phyloP scores from a whole-genome alignment of 1,139 yeast genomes.

The Candida albicans region DNA sequence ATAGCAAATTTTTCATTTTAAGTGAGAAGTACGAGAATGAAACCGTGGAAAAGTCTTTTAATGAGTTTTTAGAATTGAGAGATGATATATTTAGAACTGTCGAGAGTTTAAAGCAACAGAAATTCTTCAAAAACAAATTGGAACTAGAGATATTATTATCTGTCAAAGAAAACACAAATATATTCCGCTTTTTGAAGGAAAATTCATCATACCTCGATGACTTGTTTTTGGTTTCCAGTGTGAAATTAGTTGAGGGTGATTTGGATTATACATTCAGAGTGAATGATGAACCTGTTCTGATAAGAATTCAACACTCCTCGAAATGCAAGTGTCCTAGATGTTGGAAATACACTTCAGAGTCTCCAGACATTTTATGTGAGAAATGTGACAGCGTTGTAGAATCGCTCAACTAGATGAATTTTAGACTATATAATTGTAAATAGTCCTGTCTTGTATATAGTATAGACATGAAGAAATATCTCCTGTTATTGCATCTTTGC shows the following conservation, averaged over 20 bases:
- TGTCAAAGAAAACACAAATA: conserved; percentile 15
- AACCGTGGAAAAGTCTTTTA: conserved; percentile 41
- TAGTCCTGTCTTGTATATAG: conserved; percentile 3
- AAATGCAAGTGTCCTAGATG: conserved; percentile 83
- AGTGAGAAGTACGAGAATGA: conserved; percentile 26
- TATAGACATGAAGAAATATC: not conserved
- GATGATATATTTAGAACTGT: conserved; percentile 46
- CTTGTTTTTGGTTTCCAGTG: conserved; percentile 66
- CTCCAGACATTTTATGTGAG: conserved; percentile 56
- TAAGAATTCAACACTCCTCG: conserved; percentile 13
- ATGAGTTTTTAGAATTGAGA: conserved; percentile 45
- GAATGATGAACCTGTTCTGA: conserved; percentile 6
- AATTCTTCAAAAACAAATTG: conserved; percentile 58
- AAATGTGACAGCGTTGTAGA: conserved; percentile 55
- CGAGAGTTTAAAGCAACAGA: conserved; percentile 32
- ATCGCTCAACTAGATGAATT: conserved; percentile 1
- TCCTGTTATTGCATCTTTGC: too few relatives aligned
- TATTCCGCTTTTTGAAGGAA: conserved; percentile 16
- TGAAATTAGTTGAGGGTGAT: conserved; percentile 29
- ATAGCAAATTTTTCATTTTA: conserved; percentile 31
- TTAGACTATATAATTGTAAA: not conserved
- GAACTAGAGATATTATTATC: conserved; percentile 54
- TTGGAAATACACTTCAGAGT: conserved; percentile 72
- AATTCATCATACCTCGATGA: conserved; percentile 47
- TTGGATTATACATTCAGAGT: not conserved